A percentile compares a stretch with the other conserved stretches of the same genome.
Evolutionary conservation across 805 yeast genomes (phyloP).

Genomic region (Suhomyces kilbournensis): DNA sequence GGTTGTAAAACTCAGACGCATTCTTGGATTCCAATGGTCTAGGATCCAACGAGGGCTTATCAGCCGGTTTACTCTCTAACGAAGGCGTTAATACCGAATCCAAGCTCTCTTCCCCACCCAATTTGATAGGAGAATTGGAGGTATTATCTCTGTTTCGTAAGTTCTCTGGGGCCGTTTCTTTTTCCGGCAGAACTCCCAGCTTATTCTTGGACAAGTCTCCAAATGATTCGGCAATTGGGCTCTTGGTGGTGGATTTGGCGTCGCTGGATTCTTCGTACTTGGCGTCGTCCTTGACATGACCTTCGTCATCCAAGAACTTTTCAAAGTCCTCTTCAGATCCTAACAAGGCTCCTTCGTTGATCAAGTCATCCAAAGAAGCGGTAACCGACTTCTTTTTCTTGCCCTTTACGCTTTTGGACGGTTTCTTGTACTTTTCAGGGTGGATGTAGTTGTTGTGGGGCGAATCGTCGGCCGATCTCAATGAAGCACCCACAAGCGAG

Average conservation of each 20-base stretch:
- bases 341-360: slow-evolving; percentile 44
- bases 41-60: background rate
- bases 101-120: background rate
- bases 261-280: slow-evolving; percentile 19
- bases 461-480: slow-evolving; percentile 48
- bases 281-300: slow-evolving; percentile 50
- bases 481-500: slow-evolving; percentile 52
- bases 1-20: slow-evolving; percentile 10
- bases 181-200: background rate
- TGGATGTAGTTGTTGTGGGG: slow-evolving; percentile 43
- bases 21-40: background rate
- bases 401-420: slow-evolving; percentile 10
- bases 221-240: slow-evolving; percentile 2
- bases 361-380: slow-evolving; percentile 52
- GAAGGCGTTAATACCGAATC: background rate
- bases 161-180: slow-evolving; percentile 4
- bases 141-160: slow-evolving; percentile 1
- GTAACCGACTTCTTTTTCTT: slow-evolving; percentile 35
- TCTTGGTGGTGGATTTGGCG: background rate
- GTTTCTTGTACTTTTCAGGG: slow-evolving; percentile 40
- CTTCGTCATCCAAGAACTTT: slow-evolving; percentile 49
- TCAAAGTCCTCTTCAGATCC: slow-evolving; percentile 54
- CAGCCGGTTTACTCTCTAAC: background rate
- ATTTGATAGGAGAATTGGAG: slow-evolving; percentile 1
- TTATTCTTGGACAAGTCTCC: slow-evolving; percentile 4